A percentile compares a stretch with the other conserved stretches of the same genome.
phyloP scores from a whole-genome alignment of 352 stramenopile genomes.

The Phytopythium sindhum region DNA sequence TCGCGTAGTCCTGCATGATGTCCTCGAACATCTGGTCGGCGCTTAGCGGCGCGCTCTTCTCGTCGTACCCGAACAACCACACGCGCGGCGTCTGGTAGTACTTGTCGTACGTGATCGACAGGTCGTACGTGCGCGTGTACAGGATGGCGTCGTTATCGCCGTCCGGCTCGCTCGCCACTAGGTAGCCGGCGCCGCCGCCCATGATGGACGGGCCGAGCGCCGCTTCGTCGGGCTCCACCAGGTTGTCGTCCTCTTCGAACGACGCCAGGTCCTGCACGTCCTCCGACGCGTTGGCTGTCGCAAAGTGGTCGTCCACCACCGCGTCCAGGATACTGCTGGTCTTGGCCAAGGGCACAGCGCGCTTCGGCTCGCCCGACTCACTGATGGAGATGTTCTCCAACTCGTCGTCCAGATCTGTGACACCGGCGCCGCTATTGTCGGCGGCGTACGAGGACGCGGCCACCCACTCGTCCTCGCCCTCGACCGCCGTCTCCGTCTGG shows the following conservation, averaged over 20 bases:
- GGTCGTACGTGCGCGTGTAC: slow-evolving; percentile 96
- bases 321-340: slow-evolving; percentile 44
- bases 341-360: neutral
- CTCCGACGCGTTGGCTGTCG: slow-evolving; percentile 13
- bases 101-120: slow-evolving; percentile 99
- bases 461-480: slow-evolving; percentile 90
- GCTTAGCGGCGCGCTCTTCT: slow-evolving; percentile 84
- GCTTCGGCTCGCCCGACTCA: slow-evolving; percentile 14
- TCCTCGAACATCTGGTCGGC: slow-evolving; percentile 97
- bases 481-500: slow-evolving; percentile 62
- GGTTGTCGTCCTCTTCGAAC: slow-evolving; percentile 78
- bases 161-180: slow-evolving; percentile 68
- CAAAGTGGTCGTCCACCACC: slow-evolving; percentile 76
- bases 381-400: slow-evolving; percentile 62
- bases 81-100: slow-evolving; percentile 99
- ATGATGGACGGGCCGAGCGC: slow-evolving; percentile 21
- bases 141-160: slow-evolving; percentile 91
- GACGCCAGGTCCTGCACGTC: slow-evolving; percentile 48
- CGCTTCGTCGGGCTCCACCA: slow-evolving; percentile 68
- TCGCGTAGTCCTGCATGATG: slow-evolving; percentile 99
- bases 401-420: slow-evolving; percentile 44
- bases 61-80: slow-evolving; percentile 97
- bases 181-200: slow-evolving; percentile 27
- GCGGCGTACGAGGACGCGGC: slow-evolving; percentile 76
- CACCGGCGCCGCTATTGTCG: slow-evolving; percentile 27